Evolutionary conservation across 2,329 filamentous ascomycete species (phyloP), one percentile per base, ranked within the genome.

Genomic region (Bipolaris oryzae): DNA sequence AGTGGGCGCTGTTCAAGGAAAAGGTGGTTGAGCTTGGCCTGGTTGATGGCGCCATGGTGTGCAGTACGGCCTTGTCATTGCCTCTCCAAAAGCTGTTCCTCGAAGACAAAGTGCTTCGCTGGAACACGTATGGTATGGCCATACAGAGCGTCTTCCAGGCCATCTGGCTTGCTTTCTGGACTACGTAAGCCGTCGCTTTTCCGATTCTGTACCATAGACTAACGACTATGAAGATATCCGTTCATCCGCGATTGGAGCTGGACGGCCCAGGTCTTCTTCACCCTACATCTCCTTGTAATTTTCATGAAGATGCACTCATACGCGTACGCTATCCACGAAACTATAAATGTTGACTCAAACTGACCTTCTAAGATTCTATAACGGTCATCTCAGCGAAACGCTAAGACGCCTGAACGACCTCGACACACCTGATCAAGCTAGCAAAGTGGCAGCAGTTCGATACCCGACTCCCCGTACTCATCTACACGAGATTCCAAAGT

Each of bases 241-340:
- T 98, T 98, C 64, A 76, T 89, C 66, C 82, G 96, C 7, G 84
- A 89, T 49, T 99, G 95, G 95, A 91, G 92, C 2, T 99, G 95
- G 95, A 99, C 95, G 0, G 89, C 94, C 2, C 95, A 98, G 73
- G 95, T 99, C 37, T 99, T 96, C 76, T 85, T 99, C 67, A 89
- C 93, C 10, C 82, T 99, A 33, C 95, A 99, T 77, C 89, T 92
- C 41, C 87, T 99, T 77, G 89, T 91, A 7, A 83, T 99, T 18
- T 87, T 97, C 48, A 99, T 99, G 95, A 99, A 99, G 82, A 95
- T 98, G 87, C 95, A 99, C 76, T 97, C 93, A 5, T 99, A 96
- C 72, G 90, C 92, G 71, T 76, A 60, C 20, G 72, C 48, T 7
- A 18, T 20, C 25, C 18, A 3, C 15, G 2, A 15, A 37, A 6